Evolutionary conservation across 495 filamentous ascomycete genomes (phyloP).

Genomic region (Aspergillus taichungensis): DNA sequence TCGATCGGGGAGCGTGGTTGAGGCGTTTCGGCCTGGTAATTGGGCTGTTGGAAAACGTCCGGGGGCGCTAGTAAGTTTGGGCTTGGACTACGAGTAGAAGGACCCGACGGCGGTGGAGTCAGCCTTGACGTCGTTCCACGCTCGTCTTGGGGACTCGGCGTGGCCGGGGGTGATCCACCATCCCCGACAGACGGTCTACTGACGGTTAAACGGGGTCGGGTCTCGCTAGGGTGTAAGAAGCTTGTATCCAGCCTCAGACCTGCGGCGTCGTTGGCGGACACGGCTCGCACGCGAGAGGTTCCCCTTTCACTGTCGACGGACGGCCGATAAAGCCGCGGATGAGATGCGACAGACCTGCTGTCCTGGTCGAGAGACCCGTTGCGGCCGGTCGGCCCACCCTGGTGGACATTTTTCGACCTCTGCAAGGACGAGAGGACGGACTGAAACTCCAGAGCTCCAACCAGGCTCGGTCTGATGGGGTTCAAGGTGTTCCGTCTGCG

Average conservation of each 20-base stretch:
- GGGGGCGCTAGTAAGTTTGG: constrained; percentile 30
- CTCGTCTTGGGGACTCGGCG: constrained; percentile 13
- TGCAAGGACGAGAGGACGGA: constrained; percentile 77
- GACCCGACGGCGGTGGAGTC: constrained; percentile 33
- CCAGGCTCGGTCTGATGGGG: constrained; percentile 83
- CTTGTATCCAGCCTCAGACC: constrained; percentile 34
- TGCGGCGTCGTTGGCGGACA: constrained; percentile 56
- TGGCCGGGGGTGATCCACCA: constrained; percentile 3
- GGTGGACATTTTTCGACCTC: constrained; percentile 60
- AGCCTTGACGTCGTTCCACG: constrained; percentile 12
- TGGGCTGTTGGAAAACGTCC: constrained; percentile 25
- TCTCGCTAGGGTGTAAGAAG: constrained; percentile 10
- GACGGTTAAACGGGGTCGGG: constrained; percentile 21
- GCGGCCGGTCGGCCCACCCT: constrained; percentile 55
- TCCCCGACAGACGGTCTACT: constrained; percentile 26
- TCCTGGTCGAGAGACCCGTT: constrained; percentile 64
- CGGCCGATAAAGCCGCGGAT: constrained; percentile 29
- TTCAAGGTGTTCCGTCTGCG: constrained; percentile 67
- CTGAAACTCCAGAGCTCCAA: constrained; percentile 89
- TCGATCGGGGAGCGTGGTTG: constrained; percentile 19
- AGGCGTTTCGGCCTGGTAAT: constrained; percentile 20
- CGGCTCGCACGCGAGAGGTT: constrained; percentile 44
- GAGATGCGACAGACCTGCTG: constrained; percentile 40
- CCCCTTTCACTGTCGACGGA: constrained; percentile 24
- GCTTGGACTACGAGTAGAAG: constrained; percentile 15